Evolutionary conservation across 2,329 filamentous ascomycete species (phyloP), one percentile per base, ranked within the genome.

Genomic region (Diatrype stigma): DNA sequence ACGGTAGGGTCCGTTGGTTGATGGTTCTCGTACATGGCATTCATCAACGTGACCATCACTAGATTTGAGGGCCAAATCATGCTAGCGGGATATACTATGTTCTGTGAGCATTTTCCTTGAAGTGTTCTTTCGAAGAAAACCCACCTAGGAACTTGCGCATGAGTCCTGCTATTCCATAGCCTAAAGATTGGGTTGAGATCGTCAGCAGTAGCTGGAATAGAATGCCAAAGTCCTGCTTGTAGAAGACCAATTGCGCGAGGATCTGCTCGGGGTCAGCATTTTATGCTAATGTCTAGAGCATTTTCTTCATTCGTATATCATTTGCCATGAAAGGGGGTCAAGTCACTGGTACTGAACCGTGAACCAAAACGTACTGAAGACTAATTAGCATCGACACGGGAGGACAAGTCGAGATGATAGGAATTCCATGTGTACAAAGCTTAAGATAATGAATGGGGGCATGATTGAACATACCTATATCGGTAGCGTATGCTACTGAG

Each of bases 41-140:
- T 85, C 73, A 90, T 85, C 34, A 90, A 69, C 1, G 84, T 80
- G 7, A 86, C 80, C 5, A 80, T 79, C 48, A 86, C 84, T 22
- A 90, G 72, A 46, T 82, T 86, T 2, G 74, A 76, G 0, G 87
- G 87, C 86, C 86, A 90, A 52, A 90, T 88, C 84, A 90, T 88
- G 10, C 86, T 81, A 0, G 85, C 83, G 3, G 81, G 82, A 57
- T 84, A 83, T 11, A 82, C 78, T 80, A 49, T 10, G 22, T 21
- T n/a, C 2, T 1, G 40, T 62, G n/a, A 61, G 57, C 44, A 8
- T 19, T 38, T n/a, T 5, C 26, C 6, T n/a, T 34, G 30, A 23
- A 17, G 8, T 12, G 5, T 10, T 6, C 28, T 6, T 28, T 23
- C 22, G 26, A 30, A 17, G 12, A 40, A 1, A 37, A 50, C 74